A percentile compares a stretch with the other conserved stretches of the same genome.
phyloP scores from a whole-genome alignment of 2,329 filamentous ascomycete species.

The Aspergillus novoparasiticus region DNA sequence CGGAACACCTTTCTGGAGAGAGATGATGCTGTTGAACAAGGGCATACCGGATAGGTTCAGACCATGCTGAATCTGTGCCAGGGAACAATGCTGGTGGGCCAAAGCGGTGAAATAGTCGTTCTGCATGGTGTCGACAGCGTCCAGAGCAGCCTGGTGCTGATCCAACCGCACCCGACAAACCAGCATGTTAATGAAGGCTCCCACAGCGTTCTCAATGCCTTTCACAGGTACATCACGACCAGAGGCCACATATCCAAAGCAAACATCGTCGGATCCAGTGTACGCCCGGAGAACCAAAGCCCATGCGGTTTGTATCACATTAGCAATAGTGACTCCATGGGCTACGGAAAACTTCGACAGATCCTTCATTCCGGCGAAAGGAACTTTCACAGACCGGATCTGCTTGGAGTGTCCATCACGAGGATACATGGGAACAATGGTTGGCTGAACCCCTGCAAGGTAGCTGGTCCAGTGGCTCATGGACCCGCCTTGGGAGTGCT shows the following conservation, averaged over 20 bases:
- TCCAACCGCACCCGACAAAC: constrained; percentile 6
- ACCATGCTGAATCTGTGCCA: not conserved
- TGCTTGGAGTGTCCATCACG: not conserved
- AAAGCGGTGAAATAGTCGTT: not conserved
- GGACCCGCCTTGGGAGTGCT: not conserved
- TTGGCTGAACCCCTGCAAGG: not conserved
- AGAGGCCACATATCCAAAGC: constrained; percentile 44
- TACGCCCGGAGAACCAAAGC: constrained; percentile 39
- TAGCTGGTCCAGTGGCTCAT: constrained; percentile 1
- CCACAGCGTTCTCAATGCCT: constrained; percentile 39
- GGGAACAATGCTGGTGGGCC: not conserved
- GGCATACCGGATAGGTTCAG: not conserved
- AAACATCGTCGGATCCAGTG: constrained; percentile 39
- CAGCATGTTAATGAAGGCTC: constrained; percentile 20
- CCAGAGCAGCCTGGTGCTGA: not conserved
- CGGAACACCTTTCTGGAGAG: constrained; percentile 2
- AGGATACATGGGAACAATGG: not conserved
- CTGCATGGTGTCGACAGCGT: not conserved
- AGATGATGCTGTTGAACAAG: constrained; percentile 1
- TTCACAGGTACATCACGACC: constrained; percentile 41
- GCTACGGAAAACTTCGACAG: not conserved
- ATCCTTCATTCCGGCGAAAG: not conserved
- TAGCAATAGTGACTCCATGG: constrained; percentile 24
- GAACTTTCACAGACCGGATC: not conserved
- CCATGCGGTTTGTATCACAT: constrained; percentile 41